Evolutionary conservation across 2,329 filamentous ascomycete genomes (phyloP), one percentile per base, ranked within the genome.

Genomic region (Cytospora leucostoma): DNA sequence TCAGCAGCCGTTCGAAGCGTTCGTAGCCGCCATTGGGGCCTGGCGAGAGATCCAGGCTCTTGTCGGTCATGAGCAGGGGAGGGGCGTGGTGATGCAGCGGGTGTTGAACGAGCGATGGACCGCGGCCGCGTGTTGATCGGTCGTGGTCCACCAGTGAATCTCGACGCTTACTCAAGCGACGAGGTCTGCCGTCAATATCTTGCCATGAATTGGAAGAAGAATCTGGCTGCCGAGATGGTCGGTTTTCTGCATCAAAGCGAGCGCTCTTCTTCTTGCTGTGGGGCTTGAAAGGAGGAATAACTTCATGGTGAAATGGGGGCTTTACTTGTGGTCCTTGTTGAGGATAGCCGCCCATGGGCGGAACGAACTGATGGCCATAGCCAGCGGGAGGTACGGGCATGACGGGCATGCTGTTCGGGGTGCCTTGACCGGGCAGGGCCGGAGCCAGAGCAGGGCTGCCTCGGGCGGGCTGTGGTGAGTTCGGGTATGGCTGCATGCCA

Each of bases 1-100:
- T 92, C 81, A 93, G 89, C 85, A 84, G 82, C 68, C 84, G 82
- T 75, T 94, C 88, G 83, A 89, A 91, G 68, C 87, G 82, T 75
- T 93, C 89, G 83, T 89, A 92, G 68, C 87, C 82, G 72, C 86
- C 85, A 73, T 80, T 88, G 72, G 87, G 61, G 47, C 64, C 85
- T 65, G 89, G 89, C 67, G 88, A 88, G 64, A 93, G 77, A 77
- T 91, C 85, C 57, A 66, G 51, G 40, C 56, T 54, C 40, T 63
- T 21, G 15, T 35, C 58, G 35, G 54, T 54, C 49, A 49, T 27
- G 34, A 66, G 27, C 33, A 70, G 69, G 47, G 71, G 65, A 66
- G 69, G 67, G 65, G 69, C 65, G 65, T 72, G 67, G 60, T 70
- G 62, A 44, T 71, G 71, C 70, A 67, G 72, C 63, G 32, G 27